Evolutionary conservation across 1,284 basidiomycete genomes (phyloP), one percentile per base, ranked within the genome.

Genomic region (Apiotrichum siamense): DNA sequence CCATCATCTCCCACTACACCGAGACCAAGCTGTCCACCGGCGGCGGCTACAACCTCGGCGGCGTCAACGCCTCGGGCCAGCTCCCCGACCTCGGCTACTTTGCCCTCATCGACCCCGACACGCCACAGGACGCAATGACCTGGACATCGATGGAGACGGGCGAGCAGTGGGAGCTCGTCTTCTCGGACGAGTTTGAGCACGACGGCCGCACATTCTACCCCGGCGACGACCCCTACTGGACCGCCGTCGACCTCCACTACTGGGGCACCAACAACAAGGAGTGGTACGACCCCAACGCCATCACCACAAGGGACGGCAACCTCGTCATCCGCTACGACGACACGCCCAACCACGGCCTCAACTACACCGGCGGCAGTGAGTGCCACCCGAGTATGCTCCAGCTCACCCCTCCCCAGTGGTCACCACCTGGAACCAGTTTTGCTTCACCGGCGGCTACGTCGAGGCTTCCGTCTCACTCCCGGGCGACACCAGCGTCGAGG

Each of bases 151-250:
- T 81, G 11, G 87, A 92, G 49, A 70, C 65, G 61, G 87, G 87
- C 3, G 77, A 82, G 48, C 71, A 77, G 17, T 91, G 88, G 73
- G 78, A 84, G 55, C 80, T 97, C 25, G 84, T 91, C 3, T 93
- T 92, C 70, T 90, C 85, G 51, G 93, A 97, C 72, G 93, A 97
- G 73, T 96, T 96, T 71, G 83, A 93, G 45, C 75, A 65, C 6
- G 83, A 85, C 25, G 91, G 88, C 7, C 66, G 80, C 44, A 77
- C 75, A 1, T 81, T 81, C 59, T 80, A 75, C 54, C 74, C 76
- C 13, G 64, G 79, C 23, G 78, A 81, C 53, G 80, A 81, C 54
- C 79, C 79, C 0, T 80, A 76, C 57, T 81, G 78, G 78, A 72
- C 77, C 55, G 80, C 79, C 10, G 76, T 75, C 7, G 73, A 77